Evolutionary conservation across 106 monocot genomes (phyloP).

Genomic region (Platanthera guangdongensis): DNA sequence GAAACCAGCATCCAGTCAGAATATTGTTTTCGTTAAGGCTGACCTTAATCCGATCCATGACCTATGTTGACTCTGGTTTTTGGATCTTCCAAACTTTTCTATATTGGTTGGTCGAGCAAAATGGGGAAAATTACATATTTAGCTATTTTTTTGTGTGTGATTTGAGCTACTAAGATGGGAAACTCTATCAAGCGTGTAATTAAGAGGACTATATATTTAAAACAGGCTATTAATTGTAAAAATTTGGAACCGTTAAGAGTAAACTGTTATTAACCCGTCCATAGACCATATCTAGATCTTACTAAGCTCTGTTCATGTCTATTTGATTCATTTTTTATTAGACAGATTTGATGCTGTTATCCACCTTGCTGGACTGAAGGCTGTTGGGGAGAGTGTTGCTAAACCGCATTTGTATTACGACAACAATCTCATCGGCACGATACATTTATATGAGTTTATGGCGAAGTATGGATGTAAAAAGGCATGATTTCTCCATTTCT

Average conservation of each 20-base stretch:
- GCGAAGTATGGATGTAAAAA: conserved; percentile 69
- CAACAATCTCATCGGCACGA: conserved; percentile 69
- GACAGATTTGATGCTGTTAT: conserved; percentile 44
- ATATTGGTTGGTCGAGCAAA: too few relatives aligned
- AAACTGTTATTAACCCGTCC: neutral
- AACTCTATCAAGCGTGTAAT: too few relatives aligned
- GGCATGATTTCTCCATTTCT: conserved; percentile 21
- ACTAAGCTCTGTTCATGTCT: too few relatives aligned
- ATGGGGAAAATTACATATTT: too few relatives aligned
- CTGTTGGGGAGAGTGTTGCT: conserved; percentile 52
- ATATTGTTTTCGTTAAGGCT: neutral
- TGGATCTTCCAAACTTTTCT: neutral
- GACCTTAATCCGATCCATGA: neutral
- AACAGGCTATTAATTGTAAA: neutral
- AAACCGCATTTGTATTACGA: conserved; percentile 69
- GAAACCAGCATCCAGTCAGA: neutral
- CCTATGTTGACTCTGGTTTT: neutral
- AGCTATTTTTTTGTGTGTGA: too few relatives aligned
- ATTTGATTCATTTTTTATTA: neutral
- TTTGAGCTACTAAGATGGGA: too few relatives aligned
- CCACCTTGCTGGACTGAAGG: conserved; percentile 45
- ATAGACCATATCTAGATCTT: too few relatives aligned
- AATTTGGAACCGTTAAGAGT: neutral
- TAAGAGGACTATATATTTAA: too few relatives aligned
- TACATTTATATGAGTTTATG: conserved; percentile 74